Evolutionary conservation across 2,329 filamentous ascomycete genomes (phyloP).

Genomic region (Neoarthrinium moseri): DNA sequence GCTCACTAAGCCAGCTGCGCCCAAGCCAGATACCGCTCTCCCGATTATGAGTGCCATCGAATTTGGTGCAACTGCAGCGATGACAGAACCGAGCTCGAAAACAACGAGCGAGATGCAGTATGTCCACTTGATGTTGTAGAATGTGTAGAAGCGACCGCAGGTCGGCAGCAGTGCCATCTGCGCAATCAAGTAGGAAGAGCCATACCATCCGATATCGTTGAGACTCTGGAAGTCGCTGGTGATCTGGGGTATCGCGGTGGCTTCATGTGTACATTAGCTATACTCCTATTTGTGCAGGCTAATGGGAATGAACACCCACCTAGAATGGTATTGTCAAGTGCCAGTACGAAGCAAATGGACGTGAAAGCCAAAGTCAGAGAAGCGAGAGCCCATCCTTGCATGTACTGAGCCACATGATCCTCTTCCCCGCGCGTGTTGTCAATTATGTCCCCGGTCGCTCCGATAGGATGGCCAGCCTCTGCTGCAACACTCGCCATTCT

Average conservation of each 20-base stretch:
- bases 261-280: not conserved
- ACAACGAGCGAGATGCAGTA: constrained; percentile 27
- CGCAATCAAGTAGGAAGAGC: constrained; percentile 23
- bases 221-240: constrained; percentile 25
- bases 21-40: constrained; percentile 19
- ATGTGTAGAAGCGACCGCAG: constrained; percentile 31
- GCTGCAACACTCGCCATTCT: not conserved
- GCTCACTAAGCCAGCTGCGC: constrained; percentile 35
- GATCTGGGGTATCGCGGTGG: constrained; percentile 21
- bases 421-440: not conserved
- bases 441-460: not conserved
- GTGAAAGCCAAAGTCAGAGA: constrained; percentile 3
- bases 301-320: not conserved
- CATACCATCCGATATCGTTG: constrained; percentile 27
- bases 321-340: constrained; percentile 6
- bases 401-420: not conserved
- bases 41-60: constrained; percentile 17
- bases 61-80: constrained; percentile 22
- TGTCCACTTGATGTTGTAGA: constrained; percentile 30
- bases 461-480: not conserved
- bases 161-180: constrained; percentile 13
- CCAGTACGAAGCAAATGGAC: constrained; percentile 3
- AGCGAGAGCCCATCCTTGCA: constrained; percentile 1
- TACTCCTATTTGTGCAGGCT: not conserved
- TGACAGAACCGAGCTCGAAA: constrained; percentile 34